These are phyloP conservation scores for Boletus huronensis DNA, from an alignment of 768 basidiomycete species.

Conservation along the genomic window DNA sequence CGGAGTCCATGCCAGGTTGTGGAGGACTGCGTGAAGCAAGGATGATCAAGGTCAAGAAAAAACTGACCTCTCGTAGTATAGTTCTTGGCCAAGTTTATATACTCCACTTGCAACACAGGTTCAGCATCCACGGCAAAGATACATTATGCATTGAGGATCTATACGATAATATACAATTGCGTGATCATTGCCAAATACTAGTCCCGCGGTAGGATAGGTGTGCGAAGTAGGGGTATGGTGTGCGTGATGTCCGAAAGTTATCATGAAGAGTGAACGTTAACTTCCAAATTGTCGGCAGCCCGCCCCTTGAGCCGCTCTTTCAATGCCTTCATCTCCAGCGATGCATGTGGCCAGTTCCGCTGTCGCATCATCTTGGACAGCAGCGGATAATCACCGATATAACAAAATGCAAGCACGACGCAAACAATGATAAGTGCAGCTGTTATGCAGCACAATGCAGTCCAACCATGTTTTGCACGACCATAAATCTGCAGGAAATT, in stretches of 20 bases:
- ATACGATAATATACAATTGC: slow-evolving; percentile 15
- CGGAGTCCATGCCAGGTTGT: slow-evolving; percentile 21
- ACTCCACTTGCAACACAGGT: not conserved
- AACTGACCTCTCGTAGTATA: not conserved
- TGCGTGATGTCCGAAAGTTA: slow-evolving; percentile 1
- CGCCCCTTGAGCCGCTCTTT: slow-evolving; percentile 5
- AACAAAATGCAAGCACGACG: slow-evolving; percentile 41
- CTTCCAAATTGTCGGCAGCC: not conserved
- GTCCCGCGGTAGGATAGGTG: slow-evolving; percentile 3
- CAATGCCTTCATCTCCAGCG: slow-evolving; percentile 7
- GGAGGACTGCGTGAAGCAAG: not conserved
- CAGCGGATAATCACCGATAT: slow-evolving; percentile 48
- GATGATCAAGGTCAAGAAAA: not conserved
- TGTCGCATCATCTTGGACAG: slow-evolving; percentile 26
- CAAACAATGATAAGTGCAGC: slow-evolving; percentile 40
- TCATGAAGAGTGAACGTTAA: slow-evolving; percentile 2
- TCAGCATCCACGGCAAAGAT: slow-evolving; percentile 1
- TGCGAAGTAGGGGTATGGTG: not conserved
- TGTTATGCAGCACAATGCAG: slow-evolving; percentile 49
- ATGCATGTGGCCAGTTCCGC: slow-evolving; percentile 10
- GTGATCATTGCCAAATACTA: slow-evolving; percentile 6
- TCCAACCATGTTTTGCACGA: slow-evolving; percentile 55
- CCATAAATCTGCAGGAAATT: slow-evolving; percentile 51
- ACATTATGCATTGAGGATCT: slow-evolving; percentile 5
- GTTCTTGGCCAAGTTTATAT: not conserved